Conservation (phyloP, 2,329 filamentous ascomycete species). For the Emydomyces testavorans region DNA sequence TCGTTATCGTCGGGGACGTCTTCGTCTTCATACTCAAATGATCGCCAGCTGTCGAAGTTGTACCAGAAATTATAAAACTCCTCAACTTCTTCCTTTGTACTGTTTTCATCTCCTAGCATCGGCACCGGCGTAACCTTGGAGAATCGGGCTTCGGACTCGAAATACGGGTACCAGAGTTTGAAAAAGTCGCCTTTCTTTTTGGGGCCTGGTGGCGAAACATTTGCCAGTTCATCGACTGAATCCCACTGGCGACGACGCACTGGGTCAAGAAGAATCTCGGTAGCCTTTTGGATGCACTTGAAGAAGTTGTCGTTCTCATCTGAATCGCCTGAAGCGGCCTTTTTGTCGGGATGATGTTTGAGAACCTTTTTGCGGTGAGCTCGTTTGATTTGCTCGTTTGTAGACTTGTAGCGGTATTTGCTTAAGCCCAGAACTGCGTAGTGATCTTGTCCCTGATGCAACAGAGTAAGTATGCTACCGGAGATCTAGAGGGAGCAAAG, state of each 20-base stretch:
- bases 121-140: conserved; percentile 84
- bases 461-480: background rate
- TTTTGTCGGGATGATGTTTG: conserved; percentile 98
- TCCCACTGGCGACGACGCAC: conserved; percentile 89
- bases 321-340: conserved; percentile 72
- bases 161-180: conserved; percentile 84
- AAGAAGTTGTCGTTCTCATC: conserved; percentile 95
- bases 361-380: conserved; percentile 99
- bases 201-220: conserved; percentile 83
- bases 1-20: conserved; percentile 98
- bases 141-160: conserved; percentile 87
- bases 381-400: conserved; percentile 96
- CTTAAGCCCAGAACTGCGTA: conserved; percentile 90
- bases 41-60: conserved; percentile 96
- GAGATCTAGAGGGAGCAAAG: background rate
- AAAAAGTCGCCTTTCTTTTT: conserved; percentile 79
- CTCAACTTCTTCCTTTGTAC: conserved; percentile 80
- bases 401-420: conserved; percentile 85
- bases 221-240: conserved; percentile 86
- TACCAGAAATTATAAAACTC: conserved; percentile 99
- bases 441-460: conserved; percentile 78
- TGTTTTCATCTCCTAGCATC: conserved; percentile 69
- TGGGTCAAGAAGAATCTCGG: conserved; percentile 84
- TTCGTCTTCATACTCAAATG: conserved; percentile 97
- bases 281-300: conserved; percentile 99